Conservation (phyloP, 2,329 filamentous ascomycete species). For the Trichoderma polysporum region DNA sequence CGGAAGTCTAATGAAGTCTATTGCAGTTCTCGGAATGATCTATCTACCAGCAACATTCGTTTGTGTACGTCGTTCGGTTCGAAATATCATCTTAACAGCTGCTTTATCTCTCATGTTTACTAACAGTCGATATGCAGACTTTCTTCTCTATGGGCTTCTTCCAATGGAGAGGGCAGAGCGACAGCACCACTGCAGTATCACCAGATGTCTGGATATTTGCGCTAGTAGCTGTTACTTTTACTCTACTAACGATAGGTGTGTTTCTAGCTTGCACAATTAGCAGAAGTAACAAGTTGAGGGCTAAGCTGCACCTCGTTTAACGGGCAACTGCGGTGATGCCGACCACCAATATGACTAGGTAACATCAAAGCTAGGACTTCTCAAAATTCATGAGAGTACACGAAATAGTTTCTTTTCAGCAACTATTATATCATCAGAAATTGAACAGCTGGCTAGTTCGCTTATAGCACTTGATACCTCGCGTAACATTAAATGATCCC, state of each 20-base stretch:
- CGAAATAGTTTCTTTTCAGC: background rate
- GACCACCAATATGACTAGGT: background rate
- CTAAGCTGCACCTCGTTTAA: background rate
- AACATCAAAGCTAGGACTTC: background rate
- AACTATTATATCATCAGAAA: background rate
- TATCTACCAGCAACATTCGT: conserved; percentile 33
- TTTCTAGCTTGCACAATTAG: background rate
- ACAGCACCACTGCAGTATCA: background rate
- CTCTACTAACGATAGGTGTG: background rate
- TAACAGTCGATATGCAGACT: background rate
- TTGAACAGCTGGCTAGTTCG: background rate
- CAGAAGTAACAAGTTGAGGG: background rate
- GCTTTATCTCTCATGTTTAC: background rate
- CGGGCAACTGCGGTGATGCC: background rate
- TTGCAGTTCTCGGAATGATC: conserved; percentile 27
- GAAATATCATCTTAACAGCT: no score
- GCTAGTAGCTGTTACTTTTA: background rate
- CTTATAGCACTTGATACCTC: background rate
- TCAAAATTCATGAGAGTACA: background rate
- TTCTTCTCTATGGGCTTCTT: conserved; percentile 18
- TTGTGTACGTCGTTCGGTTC: conserved; percentile 19
- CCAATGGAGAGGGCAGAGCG: background rate
- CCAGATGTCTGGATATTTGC: conserved; percentile 7
- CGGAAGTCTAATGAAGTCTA: conserved; percentile 24
- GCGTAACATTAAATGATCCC: background rate